Evolutionary conservation across 2,329 filamentous ascomycete species (phyloP).

Genomic region (Trichoderma harzianum): DNA sequence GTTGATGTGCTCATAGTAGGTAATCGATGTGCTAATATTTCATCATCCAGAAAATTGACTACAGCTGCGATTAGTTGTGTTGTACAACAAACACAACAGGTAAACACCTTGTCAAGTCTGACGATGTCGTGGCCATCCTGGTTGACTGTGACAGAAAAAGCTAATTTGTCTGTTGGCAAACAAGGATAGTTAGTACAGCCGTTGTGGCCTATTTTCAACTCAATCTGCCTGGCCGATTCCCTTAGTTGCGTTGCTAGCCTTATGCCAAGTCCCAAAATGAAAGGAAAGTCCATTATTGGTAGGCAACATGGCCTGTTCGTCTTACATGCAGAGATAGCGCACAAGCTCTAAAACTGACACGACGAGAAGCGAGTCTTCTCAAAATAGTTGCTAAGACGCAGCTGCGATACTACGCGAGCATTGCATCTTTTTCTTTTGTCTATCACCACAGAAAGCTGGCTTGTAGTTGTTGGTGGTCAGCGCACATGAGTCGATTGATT

Average conservation of each 20-base stretch:
- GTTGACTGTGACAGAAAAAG: background rate
- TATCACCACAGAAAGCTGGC: background rate
- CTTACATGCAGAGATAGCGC: background rate
- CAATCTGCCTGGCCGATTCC: background rate
- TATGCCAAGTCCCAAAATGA: background rate
- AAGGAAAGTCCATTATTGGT: background rate
- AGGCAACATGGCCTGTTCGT: background rate
- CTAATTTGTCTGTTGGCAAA: background rate
- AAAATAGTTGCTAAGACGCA: background rate
- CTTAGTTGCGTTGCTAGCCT: background rate
- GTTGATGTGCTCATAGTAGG: background rate
- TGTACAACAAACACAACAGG: background rate
- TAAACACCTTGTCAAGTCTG: background rate
- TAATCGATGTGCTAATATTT: background rate
- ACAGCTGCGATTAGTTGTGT: background rate
- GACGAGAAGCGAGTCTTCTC: background rate
- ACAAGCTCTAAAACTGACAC: background rate
- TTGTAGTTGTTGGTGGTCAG: background rate
- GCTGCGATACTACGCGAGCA: background rate
- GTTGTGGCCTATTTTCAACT: background rate
- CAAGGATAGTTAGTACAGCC: background rate
- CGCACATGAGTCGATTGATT: background rate
- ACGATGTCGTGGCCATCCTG: background rate
- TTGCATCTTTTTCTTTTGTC: background rate
- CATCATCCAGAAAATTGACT: background rate